Evolutionary conservation across 2,329 filamentous ascomycete species (phyloP).

Genomic region (Venturia carpophila): DNA sequence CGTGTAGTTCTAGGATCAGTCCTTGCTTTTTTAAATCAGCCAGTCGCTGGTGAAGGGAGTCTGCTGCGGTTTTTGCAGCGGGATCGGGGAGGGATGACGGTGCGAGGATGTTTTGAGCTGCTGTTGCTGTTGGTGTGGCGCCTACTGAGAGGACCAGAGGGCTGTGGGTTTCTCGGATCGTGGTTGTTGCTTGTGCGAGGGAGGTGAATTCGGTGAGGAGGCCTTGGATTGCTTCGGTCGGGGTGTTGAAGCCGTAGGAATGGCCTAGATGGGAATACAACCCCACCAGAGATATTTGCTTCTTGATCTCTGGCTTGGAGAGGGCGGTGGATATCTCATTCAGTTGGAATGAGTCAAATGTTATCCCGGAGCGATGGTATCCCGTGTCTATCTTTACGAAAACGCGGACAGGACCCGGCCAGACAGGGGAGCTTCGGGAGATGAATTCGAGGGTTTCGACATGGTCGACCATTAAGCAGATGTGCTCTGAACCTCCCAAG

Average conservation of each 20-base stretch:
- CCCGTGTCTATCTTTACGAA: conserved; percentile 72
- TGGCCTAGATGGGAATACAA: conserved; percentile 68
- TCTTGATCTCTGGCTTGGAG: conserved; percentile 32
- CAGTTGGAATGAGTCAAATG: conserved; percentile 42
- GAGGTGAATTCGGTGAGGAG: conserved; percentile 51
- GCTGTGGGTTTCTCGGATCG: conserved; percentile 22
- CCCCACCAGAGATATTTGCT: conserved; percentile 46
- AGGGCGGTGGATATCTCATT: conserved; percentile 43
- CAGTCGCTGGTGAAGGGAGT: background rate
- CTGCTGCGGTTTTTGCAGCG: background rate
- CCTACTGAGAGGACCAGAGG: conserved; percentile 58
- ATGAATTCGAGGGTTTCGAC: background rate
- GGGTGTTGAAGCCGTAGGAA: conserved; percentile 53
- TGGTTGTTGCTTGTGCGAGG: conserved; percentile 33
- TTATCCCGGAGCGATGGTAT: conserved; percentile 61
- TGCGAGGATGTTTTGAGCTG: conserved; percentile 14
- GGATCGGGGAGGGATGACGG: background rate
- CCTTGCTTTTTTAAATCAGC: background rate
- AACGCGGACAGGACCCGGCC: conserved; percentile 36
- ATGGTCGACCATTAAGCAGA: conserved; percentile 15
- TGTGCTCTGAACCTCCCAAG: conserved; percentile 5
- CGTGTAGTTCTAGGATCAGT: conserved; percentile 57
- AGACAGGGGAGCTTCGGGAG: background rate
- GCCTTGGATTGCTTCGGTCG: conserved; percentile 51
- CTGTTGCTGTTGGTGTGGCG: conserved; percentile 57